These are phyloP conservation scores for Falciphora oryzae DNA, from an alignment of 2,329 filamentous ascomycete genomes.

Conservation along the genomic window DNA sequence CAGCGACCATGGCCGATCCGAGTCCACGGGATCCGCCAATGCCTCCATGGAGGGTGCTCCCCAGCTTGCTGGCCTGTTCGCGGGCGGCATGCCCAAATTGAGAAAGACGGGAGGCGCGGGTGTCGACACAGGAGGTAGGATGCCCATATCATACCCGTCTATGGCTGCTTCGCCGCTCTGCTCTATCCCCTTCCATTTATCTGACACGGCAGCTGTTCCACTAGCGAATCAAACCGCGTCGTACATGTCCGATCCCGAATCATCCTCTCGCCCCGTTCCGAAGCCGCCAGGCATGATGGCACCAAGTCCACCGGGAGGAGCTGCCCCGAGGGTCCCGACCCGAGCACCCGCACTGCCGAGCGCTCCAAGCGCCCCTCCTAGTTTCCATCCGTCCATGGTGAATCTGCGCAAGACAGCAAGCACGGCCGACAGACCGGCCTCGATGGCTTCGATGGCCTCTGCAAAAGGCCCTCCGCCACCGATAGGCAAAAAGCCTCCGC, in stretches of 20 bases:
- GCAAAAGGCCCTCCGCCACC: constrained; percentile 68
- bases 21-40: constrained; percentile 35
- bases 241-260: constrained; percentile 77
- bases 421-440: constrained; percentile 50
- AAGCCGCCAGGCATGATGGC: constrained; percentile 47
- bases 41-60: constrained; percentile 56
- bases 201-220: background rate
- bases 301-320: constrained; percentile 53
- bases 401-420: constrained; percentile 54
- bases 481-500: constrained; percentile 69
- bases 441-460: constrained; percentile 46
- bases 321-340: constrained; percentile 54
- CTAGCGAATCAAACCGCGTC: constrained; percentile 62
- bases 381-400: constrained; percentile 48
- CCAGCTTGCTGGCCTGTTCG: constrained; percentile 83
- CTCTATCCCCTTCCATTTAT: background rate
- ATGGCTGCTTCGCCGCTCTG: background rate
- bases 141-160: background rate
- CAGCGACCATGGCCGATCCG: constrained; percentile 55
- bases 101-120: constrained; percentile 73
- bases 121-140: constrained; percentile 63
- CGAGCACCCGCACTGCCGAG: constrained; percentile 44
- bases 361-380: constrained; percentile 26
- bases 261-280: constrained; percentile 43
- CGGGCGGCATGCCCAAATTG: constrained; percentile 91